These are phyloP conservation scores for Pseudopithomyces chartarum DNA, from an alignment of 2,329 filamentous ascomycete genomes.

Conservation along the genomic window DNA sequence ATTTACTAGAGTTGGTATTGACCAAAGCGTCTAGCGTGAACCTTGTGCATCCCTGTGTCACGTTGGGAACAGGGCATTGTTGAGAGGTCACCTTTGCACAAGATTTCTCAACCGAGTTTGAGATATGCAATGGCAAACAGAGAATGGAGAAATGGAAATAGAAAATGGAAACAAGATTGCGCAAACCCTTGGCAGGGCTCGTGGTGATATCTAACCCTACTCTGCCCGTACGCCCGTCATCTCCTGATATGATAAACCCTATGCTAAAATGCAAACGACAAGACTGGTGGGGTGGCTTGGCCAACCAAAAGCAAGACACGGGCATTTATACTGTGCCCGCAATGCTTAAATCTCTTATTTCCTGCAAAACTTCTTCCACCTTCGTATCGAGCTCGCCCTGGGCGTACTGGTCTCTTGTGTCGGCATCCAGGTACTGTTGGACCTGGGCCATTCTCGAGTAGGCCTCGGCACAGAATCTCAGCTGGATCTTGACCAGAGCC, in stretches of 20 bases:
- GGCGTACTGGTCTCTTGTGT: slow-evolving; percentile 95
- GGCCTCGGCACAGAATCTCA: slow-evolving; percentile 96
- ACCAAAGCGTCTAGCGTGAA: no score
- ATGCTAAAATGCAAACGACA: slow-evolving; percentile 2
- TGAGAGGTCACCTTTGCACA: no score
- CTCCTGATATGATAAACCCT: neutral
- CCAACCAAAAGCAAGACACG: neutral
- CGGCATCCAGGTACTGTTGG: slow-evolving; percentile 95
- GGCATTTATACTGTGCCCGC: slow-evolving; percentile 63
- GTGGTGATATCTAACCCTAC: slow-evolving; percentile 3
- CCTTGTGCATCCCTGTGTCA: no score
- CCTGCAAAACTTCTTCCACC: slow-evolving; percentile 94
- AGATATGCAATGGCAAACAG: no score
- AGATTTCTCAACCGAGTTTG: no score
- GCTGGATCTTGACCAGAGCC: slow-evolving; percentile 96
- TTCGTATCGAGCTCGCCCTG: slow-evolving; percentile 87
- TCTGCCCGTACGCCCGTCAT: neutral
- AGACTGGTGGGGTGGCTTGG: neutral
- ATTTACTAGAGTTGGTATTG: no score
- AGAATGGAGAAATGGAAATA: neutral
- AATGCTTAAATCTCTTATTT: slow-evolving; percentile 97
- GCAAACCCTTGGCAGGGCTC: neutral
- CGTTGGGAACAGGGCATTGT: no score
- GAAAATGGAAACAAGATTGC: slow-evolving; percentile 6
- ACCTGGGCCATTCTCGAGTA: slow-evolving; percentile 99